Evolutionary conservation across 495 filamentous ascomycete genomes (phyloP), one percentile per base, ranked within the genome.

Genomic region (Aspergillus asperescens): DNA sequence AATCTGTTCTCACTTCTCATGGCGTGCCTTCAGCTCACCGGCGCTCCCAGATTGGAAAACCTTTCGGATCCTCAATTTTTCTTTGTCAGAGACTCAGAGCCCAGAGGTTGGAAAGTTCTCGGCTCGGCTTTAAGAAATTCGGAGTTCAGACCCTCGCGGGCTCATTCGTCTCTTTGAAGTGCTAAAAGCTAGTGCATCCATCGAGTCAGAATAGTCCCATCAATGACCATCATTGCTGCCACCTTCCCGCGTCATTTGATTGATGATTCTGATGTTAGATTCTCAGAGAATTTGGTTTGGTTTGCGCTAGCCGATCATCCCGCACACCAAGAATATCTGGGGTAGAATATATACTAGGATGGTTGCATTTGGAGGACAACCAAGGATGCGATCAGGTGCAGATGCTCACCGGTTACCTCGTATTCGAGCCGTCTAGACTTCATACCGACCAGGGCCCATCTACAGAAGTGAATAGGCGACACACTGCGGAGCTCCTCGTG

Each of bases 291-390:
- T 42, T 39, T 31, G 28, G 32, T 32, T 32, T 39, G 15, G 32
- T 41, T 47, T 12, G 42, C 42, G 39, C 16, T 39, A 54, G 51
- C 18, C 34, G 51, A 54, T 54, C 41, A 38, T 39, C 41, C 50
- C 50, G 42, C 50, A 47, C 42, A 53, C n/a, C 19, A n/a, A 8
- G 15, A 15, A 53, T 38, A 40, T 31, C 51, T 54, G 51, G 51
- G 50, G 51, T 31, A 35, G 24, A 16, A 28, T 46, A 46, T 47
- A 16, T 23, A 18, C 44, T 4, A 19, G 28, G 18, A 47, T 47
- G 12, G 8, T 42, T 22, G 13, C 8, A 25, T 13, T 13, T n/a
- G 23, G 20, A 24, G 29, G 7, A 32, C 27, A 12, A 27, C 22
- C 7, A 43, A 32, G 20, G 18, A 19, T 44, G 32, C 28, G 45